A percentile compares a stretch with the other conserved stretches of the same genome.
Conservation (phyloP, 2,329 filamentous ascomycete genomes). For the Nigrospora oryzae region DNA sequence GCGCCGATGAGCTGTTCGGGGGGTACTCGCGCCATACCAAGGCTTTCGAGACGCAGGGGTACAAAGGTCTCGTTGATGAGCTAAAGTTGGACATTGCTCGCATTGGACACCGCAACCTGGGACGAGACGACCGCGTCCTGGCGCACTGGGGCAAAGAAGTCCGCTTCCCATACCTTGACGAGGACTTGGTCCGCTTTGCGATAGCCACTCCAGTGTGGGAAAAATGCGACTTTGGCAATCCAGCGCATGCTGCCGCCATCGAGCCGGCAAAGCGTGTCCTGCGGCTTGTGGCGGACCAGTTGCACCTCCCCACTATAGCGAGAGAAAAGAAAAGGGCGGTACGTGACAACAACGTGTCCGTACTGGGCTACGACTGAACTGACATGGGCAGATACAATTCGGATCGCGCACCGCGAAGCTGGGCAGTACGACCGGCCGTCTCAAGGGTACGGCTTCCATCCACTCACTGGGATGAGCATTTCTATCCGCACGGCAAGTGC, state of each 20-base stretch:
- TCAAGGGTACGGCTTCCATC: conserved; percentile 60
- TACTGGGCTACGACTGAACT: not conserved
- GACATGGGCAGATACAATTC: conserved; percentile 60
- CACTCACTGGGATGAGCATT: conserved; percentile 20
- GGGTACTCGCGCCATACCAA: conserved; percentile 80
- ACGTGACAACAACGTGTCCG: conserved; percentile 21
- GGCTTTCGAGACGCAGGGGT: conserved; percentile 64
- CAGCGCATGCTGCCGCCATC: conserved; percentile 30
- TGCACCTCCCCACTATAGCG: conserved; percentile 66
- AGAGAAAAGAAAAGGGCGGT: conserved; percentile 90
- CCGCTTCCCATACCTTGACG: conserved; percentile 85
- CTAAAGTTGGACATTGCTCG: conserved; percentile 77
- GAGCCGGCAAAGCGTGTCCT: conserved; percentile 78
- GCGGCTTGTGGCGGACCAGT: conserved; percentile 63
- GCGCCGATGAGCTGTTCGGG: conserved; percentile 92
- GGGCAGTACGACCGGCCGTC: conserved; percentile 49
- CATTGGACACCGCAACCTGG: conserved; percentile 88
- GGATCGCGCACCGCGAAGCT: conserved; percentile 78
- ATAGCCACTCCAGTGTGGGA: conserved; percentile 66
- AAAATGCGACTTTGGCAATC: conserved; percentile 78
- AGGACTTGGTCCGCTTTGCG: conserved; percentile 75
- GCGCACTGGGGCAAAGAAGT: conserved; percentile 84
- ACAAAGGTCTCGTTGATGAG: conserved; percentile 67
- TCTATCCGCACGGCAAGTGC: not conserved
- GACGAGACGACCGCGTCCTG: conserved; percentile 86